A percentile compares a stretch with the other conserved stretches of the same genome.
Evolutionary conservation across 768 basidiomycete species (phyloP).

Genomic region (Hypholoma sublateritium): DNA sequence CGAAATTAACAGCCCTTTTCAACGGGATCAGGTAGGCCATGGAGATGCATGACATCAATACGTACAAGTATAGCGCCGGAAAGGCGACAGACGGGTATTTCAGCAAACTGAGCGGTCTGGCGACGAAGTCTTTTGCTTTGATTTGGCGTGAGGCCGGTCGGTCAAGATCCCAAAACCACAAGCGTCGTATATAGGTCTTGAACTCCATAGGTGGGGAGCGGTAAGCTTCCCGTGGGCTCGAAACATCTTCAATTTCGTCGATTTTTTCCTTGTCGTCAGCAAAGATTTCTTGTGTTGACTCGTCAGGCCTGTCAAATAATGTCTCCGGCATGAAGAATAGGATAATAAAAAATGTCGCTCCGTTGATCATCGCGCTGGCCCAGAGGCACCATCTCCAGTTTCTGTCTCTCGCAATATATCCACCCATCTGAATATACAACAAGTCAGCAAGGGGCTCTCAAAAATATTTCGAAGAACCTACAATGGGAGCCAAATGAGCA

Average conservation of each 20-base stretch:
- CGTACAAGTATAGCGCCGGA: constrained; percentile 37
- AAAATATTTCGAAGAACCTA: constrained; percentile 16
- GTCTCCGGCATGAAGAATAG: constrained; percentile 43
- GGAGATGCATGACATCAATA: background rate
- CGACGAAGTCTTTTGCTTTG: constrained; percentile 25
- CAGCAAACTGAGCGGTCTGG: constrained; percentile 36
- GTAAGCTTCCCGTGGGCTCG: constrained; percentile 18
- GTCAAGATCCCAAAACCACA: constrained; percentile 31
- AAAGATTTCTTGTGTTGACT: constrained; percentile 9
- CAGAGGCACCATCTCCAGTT: constrained; percentile 48
- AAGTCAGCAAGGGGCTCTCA: background rate
- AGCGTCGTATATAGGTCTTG: constrained; percentile 24
- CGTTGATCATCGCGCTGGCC: constrained; percentile 39
- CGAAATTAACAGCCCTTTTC: constrained; percentile 33
- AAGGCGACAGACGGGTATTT: constrained; percentile 40
- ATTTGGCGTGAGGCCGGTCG: constrained; percentile 26
- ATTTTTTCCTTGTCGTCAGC: constrained; percentile 13
- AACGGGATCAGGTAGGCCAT: background rate
- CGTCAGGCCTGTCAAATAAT: constrained; percentile 29
- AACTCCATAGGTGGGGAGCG: constrained; percentile 25
- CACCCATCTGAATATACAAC: constrained; percentile 27
- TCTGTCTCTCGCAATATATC: constrained; percentile 34
- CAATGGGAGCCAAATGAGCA: constrained; percentile 40
- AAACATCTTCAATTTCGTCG: constrained; percentile 8
- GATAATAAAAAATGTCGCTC: constrained; percentile 31